Evolutionary conservation across 306 rosid genomes (phyloP), one percentile per base, ranked within the genome.

Genomic region (Rosa multiflora): DNA sequence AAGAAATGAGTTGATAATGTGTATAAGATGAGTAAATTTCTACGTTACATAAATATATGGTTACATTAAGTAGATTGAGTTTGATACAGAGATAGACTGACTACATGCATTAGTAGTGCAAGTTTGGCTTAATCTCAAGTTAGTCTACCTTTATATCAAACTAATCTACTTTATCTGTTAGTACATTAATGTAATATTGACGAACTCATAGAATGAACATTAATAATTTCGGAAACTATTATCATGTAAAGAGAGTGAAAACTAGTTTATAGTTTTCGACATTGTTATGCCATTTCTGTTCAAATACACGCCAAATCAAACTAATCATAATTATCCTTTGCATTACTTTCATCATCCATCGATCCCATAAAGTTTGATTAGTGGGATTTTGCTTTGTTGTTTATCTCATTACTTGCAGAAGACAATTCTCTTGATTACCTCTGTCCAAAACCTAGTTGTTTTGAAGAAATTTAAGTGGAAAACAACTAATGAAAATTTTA

Each of bases 291-390:
- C 58, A 67, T 48, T 78, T 46, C 85, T 88, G 76, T 81, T 83
- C 80, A 81, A 52, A 66, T 78, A 75, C 89, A 83, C 81, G 90
- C 90, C 75, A 13, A n/a, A 3, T 8, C 32, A 52, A 53, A 56
- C 79, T 40, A 72, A 75, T 79, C 55, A 8, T 77, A 26, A 21
- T 44, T 20, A 11, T 61, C 17, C 18, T 14, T 48, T 18, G n/a
- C 32, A 72, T 62, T 64, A 15, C 73, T 81, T 63, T 70, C 67
- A 69, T 78, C 74, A 11, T 75, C 62, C 49, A 46, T 29, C 32
- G 32, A 29, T 35, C 46, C 44, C 20, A 44, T 37, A 37, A 67
- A 67, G 71, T 67, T 40, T 37, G 47, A 67, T 67, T 40, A 39
- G 71, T 42, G 32, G 53, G 53, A 18, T 35, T 68, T 39, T 52